Evolutionary conservation across 2,329 filamentous ascomycete species (phyloP), one percentile per base, ranked within the genome.

Genomic region (Ophiostoma perfectum): DNA sequence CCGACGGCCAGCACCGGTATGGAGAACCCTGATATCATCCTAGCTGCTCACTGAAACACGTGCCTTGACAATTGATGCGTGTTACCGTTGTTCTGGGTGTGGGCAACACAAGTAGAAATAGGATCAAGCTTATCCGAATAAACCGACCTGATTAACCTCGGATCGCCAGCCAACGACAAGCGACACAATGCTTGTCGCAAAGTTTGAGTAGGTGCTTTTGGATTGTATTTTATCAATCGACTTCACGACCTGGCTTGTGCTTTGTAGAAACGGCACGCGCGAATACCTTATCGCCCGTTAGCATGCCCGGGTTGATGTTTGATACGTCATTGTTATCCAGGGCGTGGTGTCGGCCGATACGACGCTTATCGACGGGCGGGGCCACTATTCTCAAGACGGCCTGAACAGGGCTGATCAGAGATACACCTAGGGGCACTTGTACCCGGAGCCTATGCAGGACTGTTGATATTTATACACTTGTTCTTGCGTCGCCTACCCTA

Each of bases 301-400:
- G 49, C 27, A 55, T n/a, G 49, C 18, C 7, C 18, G 49, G 27
- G 27, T 27, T 27, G 27, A 2, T 2, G 27, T 9, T 5, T 27
- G 14, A 3, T 52, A 55, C n/a, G n/a, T 9, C 27, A 8, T n/a
- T 52, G 47, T 27, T 55, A 55, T 55, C 49, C 9, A 18, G 5
- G 8, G 11, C 8, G 6, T 41, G 12, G 18, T 44, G 63, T 65
- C 63, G 63, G 63, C n/a, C 63, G 63, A 47, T 65, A 47, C 60
- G 60, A 63, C 60, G 16, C 60, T 62, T 41, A 62, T 62, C 36
- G 55, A 41, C 41, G 36, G 58, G 58, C n/a, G 36, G 58, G 58
- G 41, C 58, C 58, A 36, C 58, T 62, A 12, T 60, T 7, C 3
- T 60, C 11, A 18, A 8, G 18, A 27, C 49, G 27, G 27, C 27